These are phyloP conservation scores for Ceratobasidium sp. DNA, from an alignment of 1,284 basidiomycete species.

Conservation along the genomic window DNA sequence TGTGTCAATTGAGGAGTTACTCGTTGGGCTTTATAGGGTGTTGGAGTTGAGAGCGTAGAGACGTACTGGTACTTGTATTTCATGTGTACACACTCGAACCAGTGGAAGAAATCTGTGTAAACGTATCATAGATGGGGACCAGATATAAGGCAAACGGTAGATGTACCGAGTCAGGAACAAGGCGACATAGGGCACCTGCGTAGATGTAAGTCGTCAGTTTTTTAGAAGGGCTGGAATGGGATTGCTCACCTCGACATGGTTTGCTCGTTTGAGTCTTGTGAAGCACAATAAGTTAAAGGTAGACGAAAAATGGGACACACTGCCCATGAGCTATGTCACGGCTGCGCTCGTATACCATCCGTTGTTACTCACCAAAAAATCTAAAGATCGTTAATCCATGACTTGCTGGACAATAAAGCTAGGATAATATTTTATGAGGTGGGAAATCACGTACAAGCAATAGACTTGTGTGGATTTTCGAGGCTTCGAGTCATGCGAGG, in stretches of 20 bases:
- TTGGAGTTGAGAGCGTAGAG: conserved; percentile 20
- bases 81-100: conserved; percentile 91
- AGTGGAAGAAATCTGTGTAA: conserved; percentile 99
- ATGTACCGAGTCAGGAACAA: conserved; percentile 94
- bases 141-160: conserved; percentile 77
- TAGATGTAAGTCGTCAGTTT: conserved; percentile 55
- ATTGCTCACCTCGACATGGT: conserved; percentile 72
- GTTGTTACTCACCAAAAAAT: conserved; percentile 33
- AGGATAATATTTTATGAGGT: background rate
- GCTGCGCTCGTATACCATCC: too few species aligned
- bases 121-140: conserved; percentile 89
- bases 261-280: conserved; percentile 86
- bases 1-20: conserved; percentile 97
- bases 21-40: conserved; percentile 87
- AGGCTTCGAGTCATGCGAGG: conserved; percentile 17
- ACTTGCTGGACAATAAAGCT: background rate
- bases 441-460: too few species aligned
- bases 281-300: conserved; percentile 90
- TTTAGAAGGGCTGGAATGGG: conserved; percentile 8
- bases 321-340: conserved; percentile 70
- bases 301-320: conserved; percentile 92
- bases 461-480: background rate
- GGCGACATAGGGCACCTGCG: conserved; percentile 91
- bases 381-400: conserved; percentile 35
- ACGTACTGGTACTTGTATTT: conserved; percentile 86